Evolutionary conservation across 306 rosid genomes (phyloP), one percentile per base, ranked within the genome.

Genomic region (Citrullus mucosospermus): DNA sequence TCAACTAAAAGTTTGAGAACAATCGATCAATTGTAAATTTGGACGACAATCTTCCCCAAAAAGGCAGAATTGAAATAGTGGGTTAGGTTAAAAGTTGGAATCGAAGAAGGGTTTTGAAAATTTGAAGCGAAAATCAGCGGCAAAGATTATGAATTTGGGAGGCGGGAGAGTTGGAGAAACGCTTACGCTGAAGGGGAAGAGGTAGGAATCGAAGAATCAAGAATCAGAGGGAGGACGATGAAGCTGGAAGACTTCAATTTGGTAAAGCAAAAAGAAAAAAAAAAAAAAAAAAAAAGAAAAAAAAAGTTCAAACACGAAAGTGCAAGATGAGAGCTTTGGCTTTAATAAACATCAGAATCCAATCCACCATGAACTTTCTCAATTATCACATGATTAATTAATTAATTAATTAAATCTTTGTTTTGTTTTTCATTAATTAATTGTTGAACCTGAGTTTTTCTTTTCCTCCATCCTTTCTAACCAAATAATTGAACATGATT

Each of bases 1-100:
- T 89, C 86, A 80, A 82, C 85, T 60, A 41, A n/a, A 17, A 55
- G 41, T 55, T 66, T 67, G 55, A 8, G 82, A 53, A 50, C 36
- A 11, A 32, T 22, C 51, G 75, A 76, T 66, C 53, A 46, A 4
- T 28, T 25, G 77, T 4, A 2, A 50, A 14, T 8, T 28, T 25
- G 6, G 25, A 22, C 3, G 16, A 25, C 4, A 50, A 15, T 6
- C 25, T 15, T 1, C 22, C 5, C 76, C 8, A 25, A 71, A 71
- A 46, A 71, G 22, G 56, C 76, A 25, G 12, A 48, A 71, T 71
- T 48, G 77, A 50, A 50, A 46, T 48, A 12, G 76, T 69, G 38
- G 55, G 76, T 44, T 69, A 69, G 76, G 76, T 69, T 69, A 69
- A 69, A 69, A 44, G n/a, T 44, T 20, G 0, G 38, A 69, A 69